Evolutionary conservation across 805 yeast species (phyloP).

Genomic region (Komagataella pastoris): DNA sequence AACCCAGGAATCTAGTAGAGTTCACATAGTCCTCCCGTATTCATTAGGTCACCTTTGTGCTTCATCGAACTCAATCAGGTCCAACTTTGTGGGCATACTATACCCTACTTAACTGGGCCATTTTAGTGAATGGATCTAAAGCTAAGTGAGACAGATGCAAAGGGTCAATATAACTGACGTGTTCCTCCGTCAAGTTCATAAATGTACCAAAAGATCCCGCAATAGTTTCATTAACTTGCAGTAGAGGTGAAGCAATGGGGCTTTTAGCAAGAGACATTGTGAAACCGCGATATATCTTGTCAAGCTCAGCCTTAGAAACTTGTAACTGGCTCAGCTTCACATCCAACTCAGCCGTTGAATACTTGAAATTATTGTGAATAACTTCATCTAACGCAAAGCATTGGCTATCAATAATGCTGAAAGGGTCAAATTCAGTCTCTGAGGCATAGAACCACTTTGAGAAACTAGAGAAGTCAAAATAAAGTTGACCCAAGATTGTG

Average conservation of each 20-base stretch:
- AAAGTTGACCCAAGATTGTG: background rate
- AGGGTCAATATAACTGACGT: background rate
- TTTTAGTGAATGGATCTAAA: background rate
- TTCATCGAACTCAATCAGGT: no score
- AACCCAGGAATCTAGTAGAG: no score
- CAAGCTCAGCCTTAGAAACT: background rate
- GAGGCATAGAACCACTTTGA: background rate
- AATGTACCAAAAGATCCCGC: background rate
- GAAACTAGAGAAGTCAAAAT: background rate
- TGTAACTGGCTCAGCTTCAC: background rate
- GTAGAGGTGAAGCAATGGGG: background rate
- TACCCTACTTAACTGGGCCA: background rate
- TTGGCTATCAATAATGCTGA: background rate
- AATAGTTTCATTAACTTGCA: background rate
- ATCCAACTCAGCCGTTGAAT: background rate
- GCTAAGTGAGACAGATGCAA: background rate
- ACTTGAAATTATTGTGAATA: background rate
- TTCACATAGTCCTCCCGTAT: background rate
- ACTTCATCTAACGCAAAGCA: background rate
- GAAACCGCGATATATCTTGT: background rate
- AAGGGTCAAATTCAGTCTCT: background rate
- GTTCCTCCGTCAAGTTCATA: background rate
- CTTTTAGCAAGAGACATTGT: background rate
- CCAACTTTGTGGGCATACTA: no score
- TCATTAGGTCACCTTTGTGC: no score